A percentile compares a stretch with the other conserved stretches of the same genome.
Conservation (phyloP, 257 asterid genomes). For the Solanum chaucha region DNA sequence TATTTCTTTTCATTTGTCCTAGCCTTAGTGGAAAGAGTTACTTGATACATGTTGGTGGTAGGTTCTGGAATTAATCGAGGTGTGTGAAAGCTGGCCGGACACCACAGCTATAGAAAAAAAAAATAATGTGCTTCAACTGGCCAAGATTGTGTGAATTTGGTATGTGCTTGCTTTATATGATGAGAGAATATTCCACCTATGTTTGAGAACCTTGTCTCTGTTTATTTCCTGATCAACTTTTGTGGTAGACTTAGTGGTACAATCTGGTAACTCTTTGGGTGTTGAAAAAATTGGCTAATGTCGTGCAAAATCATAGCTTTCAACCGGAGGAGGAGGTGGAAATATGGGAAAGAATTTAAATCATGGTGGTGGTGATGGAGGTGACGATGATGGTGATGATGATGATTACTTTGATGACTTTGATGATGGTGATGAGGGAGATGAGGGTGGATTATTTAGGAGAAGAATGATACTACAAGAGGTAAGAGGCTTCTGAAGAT, state of each 20-base stretch:
- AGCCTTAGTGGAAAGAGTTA: neutral
- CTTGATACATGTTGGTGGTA: neutral
- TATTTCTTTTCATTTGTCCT: neutral
- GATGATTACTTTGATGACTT: constrained; percentile 93
- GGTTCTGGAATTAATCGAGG: neutral
- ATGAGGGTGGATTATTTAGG: constrained; percentile 89
- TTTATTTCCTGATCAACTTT: neutral
- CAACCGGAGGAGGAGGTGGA: constrained; percentile 94
- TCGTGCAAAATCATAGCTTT: constrained; percentile 33
- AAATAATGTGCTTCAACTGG: neutral
- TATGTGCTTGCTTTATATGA: neutral
- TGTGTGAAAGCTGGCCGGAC: neutral
- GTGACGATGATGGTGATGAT: constrained; percentile 95
- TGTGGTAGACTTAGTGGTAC: neutral
- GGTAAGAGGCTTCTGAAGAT: constrained; percentile 29
- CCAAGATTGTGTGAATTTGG: neutral
- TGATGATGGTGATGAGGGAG: constrained; percentile 97
- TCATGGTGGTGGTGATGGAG: constrained; percentile 97
- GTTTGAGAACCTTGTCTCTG: neutral
- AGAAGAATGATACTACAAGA: constrained; percentile 69
- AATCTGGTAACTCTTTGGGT: neutral
- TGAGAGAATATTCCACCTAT: neutral
- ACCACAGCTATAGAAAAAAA: neutral
- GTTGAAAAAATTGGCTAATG: neutral
- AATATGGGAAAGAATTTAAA: constrained; percentile 73